phyloP scores from a whole-genome alignment of 164 flowering plant species.

The Annona squamosa region DNA sequence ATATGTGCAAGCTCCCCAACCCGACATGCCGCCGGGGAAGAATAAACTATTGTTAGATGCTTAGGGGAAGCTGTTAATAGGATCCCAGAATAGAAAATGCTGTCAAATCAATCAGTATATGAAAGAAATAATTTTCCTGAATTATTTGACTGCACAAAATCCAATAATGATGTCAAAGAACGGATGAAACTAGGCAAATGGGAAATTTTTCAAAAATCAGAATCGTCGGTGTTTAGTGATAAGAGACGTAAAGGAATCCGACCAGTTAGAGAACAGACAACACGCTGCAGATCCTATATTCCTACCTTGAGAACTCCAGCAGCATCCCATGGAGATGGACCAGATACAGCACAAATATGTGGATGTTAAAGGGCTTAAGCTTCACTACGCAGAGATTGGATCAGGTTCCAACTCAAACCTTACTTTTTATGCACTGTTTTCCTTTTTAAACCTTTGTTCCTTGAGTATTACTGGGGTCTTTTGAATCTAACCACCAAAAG shows the following conservation, averaged over 20 bases:
- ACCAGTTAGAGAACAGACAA: neutral
- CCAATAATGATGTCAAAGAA: neutral
- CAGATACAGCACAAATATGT: slow-evolving; percentile 30
- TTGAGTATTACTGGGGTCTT: neutral
- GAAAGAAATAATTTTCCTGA: neutral
- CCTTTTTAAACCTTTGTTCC: neutral
- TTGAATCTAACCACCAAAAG: neutral
- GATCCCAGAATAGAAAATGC: too few relatives aligned
- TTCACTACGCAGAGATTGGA: slow-evolving; percentile 36
- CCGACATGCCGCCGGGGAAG: too few relatives aligned
- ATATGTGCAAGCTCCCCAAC: too few relatives aligned
- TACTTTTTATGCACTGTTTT: neutral
- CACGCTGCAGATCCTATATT: neutral
- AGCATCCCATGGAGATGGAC: slow-evolving; percentile 15
- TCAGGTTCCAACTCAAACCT: neutral
- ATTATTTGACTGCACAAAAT: neutral
- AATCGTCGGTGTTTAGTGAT: too few relatives aligned
- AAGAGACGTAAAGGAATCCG: neutral
- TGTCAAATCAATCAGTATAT: too few relatives aligned
- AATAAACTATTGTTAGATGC: too few relatives aligned
- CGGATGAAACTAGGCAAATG: neutral
- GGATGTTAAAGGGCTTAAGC: slow-evolving; percentile 30
- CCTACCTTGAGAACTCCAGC: neutral
- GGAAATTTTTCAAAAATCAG: too few relatives aligned
- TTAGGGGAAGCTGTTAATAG: too few relatives aligned